Evolutionary conservation across 2,329 filamentous ascomycete genomes (phyloP).

Genomic region (Thielaviopsis euricoi): DNA sequence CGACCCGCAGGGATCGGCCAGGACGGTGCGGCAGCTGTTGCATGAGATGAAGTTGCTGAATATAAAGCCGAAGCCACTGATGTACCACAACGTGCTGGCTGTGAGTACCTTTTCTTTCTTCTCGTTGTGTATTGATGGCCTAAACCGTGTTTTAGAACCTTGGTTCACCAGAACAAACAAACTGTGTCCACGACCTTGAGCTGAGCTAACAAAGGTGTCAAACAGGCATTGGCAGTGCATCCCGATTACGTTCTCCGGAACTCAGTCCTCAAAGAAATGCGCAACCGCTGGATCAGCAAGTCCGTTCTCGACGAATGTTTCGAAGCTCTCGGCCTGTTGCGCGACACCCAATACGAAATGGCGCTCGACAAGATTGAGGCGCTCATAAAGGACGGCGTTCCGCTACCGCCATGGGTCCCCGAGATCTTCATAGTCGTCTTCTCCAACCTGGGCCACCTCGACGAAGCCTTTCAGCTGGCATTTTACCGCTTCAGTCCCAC

Average conservation of each 20-base stretch:
- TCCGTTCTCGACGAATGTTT: constrained; percentile 43
- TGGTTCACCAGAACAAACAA: too few species aligned
- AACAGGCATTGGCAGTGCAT: constrained; percentile 57
- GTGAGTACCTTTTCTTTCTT: constrained; percentile 22
- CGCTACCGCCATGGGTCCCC: constrained; percentile 55
- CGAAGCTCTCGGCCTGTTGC: constrained; percentile 54
- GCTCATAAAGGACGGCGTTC: constrained; percentile 40
- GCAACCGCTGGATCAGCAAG: constrained; percentile 42
- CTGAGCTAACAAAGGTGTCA: not conserved
- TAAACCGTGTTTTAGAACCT: too few species aligned
- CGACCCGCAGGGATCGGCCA: constrained; percentile 49
- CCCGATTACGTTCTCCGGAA: constrained; percentile 67
- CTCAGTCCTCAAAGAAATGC: constrained; percentile 57
- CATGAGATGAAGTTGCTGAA: constrained; percentile 50
- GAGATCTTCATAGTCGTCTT: constrained; percentile 63
- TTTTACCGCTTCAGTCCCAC: constrained; percentile 30
- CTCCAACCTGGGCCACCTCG: constrained; percentile 53
- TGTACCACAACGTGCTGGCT: constrained; percentile 58
- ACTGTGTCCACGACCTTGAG: too few species aligned
- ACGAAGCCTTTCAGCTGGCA: constrained; percentile 58
- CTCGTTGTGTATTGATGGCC: too few species aligned
- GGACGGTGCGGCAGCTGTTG: constrained; percentile 45
- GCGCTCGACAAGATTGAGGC: constrained; percentile 54
- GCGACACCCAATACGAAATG: constrained; percentile 70
- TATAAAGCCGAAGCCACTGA: constrained; percentile 45